Conservation (phyloP, 2,329 filamentous ascomycete genomes). For the Penicillium sp. region DNA sequence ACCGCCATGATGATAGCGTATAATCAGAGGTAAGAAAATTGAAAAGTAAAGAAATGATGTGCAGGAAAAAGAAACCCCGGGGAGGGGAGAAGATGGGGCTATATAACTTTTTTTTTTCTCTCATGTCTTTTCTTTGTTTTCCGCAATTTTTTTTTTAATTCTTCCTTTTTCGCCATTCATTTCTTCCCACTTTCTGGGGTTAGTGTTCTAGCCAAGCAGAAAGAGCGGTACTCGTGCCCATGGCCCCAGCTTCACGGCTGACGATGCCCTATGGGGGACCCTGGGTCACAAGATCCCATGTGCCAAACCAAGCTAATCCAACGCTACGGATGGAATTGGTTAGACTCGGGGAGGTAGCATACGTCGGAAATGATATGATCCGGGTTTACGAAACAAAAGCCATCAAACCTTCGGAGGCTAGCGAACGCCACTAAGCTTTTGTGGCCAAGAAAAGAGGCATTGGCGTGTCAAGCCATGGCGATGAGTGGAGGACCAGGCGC, state of each 20-base stretch:
- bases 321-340: conserved; percentile 9
- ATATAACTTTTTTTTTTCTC: conserved; percentile 8
- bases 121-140: not conserved
- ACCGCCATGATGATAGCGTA: conserved; percentile 18
- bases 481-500: conserved; percentile 3
- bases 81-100: not conserved
- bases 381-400: not conserved
- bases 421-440: conserved; percentile 16
- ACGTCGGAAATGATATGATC: conserved; percentile 9
- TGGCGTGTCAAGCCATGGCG: conserved; percentile 6
- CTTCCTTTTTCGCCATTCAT: not conserved
- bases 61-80: not conserved
- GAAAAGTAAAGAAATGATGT: not conserved
- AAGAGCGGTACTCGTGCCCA: not conserved
- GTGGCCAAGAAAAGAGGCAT: conserved; percentile 10
- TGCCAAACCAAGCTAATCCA: conserved; percentile 4
- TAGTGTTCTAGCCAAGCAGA: conserved; percentile 1
- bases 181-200: conserved; percentile 1
- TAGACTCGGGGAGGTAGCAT: conserved; percentile 12
- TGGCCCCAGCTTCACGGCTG: conserved; percentile 1
- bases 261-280: not conserved
- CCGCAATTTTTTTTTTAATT: not conserved
- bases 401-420: conserved; percentile 6
- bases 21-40: not conserved
- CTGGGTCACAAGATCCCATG: conserved; percentile 7